phyloP scores from a whole-genome alignment of 805 yeast species.

The Trichomonascus vanleenenianus region DNA sequence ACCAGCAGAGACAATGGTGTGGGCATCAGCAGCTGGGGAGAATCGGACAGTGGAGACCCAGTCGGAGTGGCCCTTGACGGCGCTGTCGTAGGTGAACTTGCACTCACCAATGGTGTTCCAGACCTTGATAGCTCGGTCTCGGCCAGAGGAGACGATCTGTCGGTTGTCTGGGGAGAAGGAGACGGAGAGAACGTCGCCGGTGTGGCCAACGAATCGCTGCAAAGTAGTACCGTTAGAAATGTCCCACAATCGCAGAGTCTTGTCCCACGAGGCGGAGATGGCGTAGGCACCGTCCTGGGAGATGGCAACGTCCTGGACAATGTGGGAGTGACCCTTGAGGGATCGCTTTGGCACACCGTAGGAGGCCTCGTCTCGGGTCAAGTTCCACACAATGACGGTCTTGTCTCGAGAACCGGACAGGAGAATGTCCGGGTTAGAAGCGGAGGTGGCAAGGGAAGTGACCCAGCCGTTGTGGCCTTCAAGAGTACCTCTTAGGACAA shows the following conservation, averaged over 20 bases:
- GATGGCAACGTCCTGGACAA: conserved; percentile 95
- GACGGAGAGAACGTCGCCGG: conserved; percentile 93
- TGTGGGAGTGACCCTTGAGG: conserved; percentile 98
- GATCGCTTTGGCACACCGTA: conserved; percentile 98
- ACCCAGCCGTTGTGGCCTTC: conserved; percentile 97
- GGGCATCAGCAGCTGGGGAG: conserved; percentile 64
- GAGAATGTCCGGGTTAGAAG: conserved; percentile 95
- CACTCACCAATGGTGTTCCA: conserved; percentile 99
- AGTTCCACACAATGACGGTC: conserved; percentile 96
- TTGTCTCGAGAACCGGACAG: conserved; percentile 99
- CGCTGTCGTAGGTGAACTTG: conserved; percentile 67
- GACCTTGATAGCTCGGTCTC: conserved; percentile 98
- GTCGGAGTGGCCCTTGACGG: conserved; percentile 80
- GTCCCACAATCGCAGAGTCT: conserved; percentile 98
- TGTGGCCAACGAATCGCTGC: conserved; percentile 97
- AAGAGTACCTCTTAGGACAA: conserved; percentile 99
- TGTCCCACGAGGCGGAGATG: conserved; percentile 99
- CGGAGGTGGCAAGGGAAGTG: conserved; percentile 95
- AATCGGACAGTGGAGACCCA: conserved; percentile 98
- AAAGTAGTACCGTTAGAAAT: conserved; percentile 88
- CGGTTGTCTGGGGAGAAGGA: conserved; percentile 94
- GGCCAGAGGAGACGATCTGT: conserved; percentile 97
- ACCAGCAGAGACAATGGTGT: conserved; percentile 91
- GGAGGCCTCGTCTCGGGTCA: conserved; percentile 91
- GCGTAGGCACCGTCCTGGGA: conserved; percentile 98